These are phyloP conservation scores for Quambalaria eucalypti DNA, from an alignment of 1,284 basidiomycete species.

Conservation along the genomic window DNA sequence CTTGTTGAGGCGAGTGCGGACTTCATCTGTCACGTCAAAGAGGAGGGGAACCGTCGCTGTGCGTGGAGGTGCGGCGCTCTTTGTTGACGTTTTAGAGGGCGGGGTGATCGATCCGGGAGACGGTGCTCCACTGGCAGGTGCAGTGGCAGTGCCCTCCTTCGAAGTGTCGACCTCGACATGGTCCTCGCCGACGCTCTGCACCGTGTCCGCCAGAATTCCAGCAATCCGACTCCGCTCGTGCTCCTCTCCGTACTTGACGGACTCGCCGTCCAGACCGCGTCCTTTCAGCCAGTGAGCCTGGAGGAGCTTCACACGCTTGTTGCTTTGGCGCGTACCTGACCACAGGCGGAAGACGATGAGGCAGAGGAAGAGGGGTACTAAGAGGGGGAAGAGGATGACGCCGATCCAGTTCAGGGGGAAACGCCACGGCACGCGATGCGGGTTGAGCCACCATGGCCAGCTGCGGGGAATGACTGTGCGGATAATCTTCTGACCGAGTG, in stretches of 20 bases:
- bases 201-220: background rate
- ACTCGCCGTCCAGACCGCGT: constrained; percentile 7
- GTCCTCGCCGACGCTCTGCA: constrained; percentile 4
- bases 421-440: constrained; percentile 16
- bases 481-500: background rate
- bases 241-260: background rate
- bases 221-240: background rate
- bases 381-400: constrained; percentile 16
- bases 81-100: background rate
- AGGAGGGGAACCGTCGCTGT: constrained; percentile 1
- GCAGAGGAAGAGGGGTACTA: constrained; percentile 21
- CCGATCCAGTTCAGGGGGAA: constrained; percentile 33
- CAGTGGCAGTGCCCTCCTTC: background rate
- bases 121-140: background rate
- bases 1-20: background rate
- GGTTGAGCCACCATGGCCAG: constrained; percentile 29
- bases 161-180: constrained; percentile 10
- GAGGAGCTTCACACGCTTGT: constrained; percentile 13
- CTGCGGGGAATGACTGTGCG: background rate
- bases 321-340: constrained; percentile 9
- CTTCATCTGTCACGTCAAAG: background rate
- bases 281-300: constrained; percentile 13
- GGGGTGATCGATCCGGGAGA: too few relatives aligned
- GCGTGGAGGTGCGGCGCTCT: background rate
- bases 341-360: constrained; percentile 16